Percentiles rank a stretch among this genome's conserved stretches.
phyloP scores from a whole-genome alignment of 495 filamentous ascomycete genomes.

The Neurospora hispaniola region DNA sequence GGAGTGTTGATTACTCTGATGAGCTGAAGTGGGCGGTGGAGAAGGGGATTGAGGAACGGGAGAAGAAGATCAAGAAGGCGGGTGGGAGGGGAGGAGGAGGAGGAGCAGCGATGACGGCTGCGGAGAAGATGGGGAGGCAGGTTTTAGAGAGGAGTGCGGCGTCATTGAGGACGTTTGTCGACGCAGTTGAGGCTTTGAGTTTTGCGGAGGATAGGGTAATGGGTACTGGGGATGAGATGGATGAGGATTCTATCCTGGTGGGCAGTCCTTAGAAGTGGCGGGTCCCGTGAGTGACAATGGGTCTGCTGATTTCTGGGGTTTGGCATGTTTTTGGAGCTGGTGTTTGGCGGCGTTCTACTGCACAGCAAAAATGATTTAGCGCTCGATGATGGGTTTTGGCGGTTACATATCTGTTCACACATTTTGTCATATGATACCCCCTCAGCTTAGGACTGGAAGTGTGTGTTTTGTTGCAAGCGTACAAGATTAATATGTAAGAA shows the following conservation, averaged over 20 bases:
- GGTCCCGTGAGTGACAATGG: background rate
- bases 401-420: background rate
- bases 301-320: background rate
- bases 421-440: background rate
- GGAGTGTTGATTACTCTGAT: constrained; percentile 33
- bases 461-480: background rate
- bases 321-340: background rate
- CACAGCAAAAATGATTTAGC: background rate
- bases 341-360: background rate
- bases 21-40: constrained; percentile 44
- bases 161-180: constrained; percentile 27
- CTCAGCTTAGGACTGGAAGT: background rate
- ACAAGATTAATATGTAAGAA: background rate
- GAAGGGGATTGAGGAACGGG: constrained; percentile 52
- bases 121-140: constrained; percentile 22
- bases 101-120: constrained; percentile 22
- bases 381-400: background rate
- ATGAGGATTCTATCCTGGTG: background rate
- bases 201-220: constrained; percentile 2
- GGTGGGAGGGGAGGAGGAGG: constrained; percentile 29
- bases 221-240: background rate
- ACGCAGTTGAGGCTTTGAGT: constrained; percentile 19
- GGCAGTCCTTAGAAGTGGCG: background rate
- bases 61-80: constrained; percentile 38
- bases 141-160: constrained; percentile 27